Base-by-base conservation (phyloP, 2,329 filamentous ascomycete species). In the Aaosphaeria pasadenensis region DNA sequence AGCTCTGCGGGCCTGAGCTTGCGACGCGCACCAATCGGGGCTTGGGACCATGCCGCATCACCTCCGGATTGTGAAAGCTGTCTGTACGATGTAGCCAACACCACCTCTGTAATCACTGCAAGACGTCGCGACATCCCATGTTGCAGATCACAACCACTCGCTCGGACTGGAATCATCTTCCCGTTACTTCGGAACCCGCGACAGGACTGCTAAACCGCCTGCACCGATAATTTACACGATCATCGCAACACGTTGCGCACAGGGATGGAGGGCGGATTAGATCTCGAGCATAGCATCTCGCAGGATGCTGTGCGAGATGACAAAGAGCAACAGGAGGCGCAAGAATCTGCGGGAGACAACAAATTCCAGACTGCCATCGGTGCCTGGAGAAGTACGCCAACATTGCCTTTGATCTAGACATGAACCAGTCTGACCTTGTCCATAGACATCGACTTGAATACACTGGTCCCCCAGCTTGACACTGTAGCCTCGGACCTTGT, bases 291-390 rank as follows among this genome's bases (percentile, higher is more conserved):
- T 35, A 50, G 56, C 40, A 54, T 33, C 51, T 53, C 58, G 36
- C 57, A 52, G 39, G 62, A 65, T 43, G 57, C 58, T 45, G 46
- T 50, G 42, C 55, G 46, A 28, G 51, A 53, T n/a, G 33, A 36
- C n/a, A n/a, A 9, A n/a, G 33, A 36, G 33, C 40, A 35, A 4
- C 38, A 43, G 9, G 41, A 42, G 17, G 42, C 50, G 39, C 50
- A 43, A 29, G 42, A 50, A 17, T 47, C 32, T 13, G 43, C 44
- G 39, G 52, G 43, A 11, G 85, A 87, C 59, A 97, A 95, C 77
- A 96, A 96, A 72, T 99, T 99, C 70, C 94, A 99, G 71, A 88
- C 87, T 67, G 94, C 94, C 48, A 95, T 99, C 60, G 89, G 90
- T 54, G 89, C 91, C 69, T 99, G 94, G 94, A 86, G 94, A 77